phyloP scores from a whole-genome alignment of 2,329 filamentous ascomycete genomes.

The Cordyceps farinosa region DNA sequence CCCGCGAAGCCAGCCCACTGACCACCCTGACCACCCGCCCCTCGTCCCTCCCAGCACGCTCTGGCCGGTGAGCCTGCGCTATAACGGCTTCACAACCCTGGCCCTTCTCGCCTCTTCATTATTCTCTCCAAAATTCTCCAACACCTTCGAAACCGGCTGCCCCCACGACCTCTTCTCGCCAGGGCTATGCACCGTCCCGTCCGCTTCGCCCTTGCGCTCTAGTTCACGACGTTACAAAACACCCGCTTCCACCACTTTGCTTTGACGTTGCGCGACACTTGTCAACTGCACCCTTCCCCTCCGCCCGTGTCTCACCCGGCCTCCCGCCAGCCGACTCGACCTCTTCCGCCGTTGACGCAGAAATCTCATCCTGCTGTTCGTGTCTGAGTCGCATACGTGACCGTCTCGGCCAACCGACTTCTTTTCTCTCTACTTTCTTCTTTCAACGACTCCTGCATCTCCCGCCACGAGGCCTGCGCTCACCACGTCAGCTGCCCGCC shows the following conservation, averaged over 20 bases:
- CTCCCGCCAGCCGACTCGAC: constrained; percentile 11
- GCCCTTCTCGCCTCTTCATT: neutral
- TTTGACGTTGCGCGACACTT: neutral
- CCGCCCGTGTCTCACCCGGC: constrained; percentile 13
- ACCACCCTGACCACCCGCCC: neutral
- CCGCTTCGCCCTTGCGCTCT: neutral
- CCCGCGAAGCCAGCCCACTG: neutral
- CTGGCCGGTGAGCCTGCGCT: neutral
- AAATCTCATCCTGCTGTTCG: constrained; percentile 1
- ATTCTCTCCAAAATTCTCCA: constrained; percentile 7
- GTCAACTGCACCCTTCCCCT: neutral
- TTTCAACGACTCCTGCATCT: neutral
- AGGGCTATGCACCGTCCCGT: neutral
- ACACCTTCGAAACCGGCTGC: constrained; percentile 6
- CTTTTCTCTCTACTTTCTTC: neutral
- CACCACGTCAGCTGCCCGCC: neutral
- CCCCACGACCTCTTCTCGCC: neutral
- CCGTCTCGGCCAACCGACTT: neutral
- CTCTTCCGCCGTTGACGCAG: constrained; percentile 10
- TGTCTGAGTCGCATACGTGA: constrained; percentile 6
- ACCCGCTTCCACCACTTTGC: neutral
- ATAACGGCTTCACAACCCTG: constrained; percentile 10
- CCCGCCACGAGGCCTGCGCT: neutral
- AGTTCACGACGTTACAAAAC: neutral
- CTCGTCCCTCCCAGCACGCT: neutral